Conservation (phyloP, 495 filamentous ascomycete species). For the Xylaria curta region DNA sequence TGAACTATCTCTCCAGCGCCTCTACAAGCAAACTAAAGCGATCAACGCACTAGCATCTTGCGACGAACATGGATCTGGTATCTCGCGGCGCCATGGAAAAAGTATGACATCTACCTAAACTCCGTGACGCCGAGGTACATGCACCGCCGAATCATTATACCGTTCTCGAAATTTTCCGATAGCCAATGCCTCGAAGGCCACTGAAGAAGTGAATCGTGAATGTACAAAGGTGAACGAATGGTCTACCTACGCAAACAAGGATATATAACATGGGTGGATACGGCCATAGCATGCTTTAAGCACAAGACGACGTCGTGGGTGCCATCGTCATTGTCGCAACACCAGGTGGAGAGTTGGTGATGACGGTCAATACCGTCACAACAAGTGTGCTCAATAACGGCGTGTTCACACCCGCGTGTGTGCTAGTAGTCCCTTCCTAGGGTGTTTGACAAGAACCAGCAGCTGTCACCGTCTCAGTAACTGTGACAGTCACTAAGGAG, state of each 20-base stretch:
- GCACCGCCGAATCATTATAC: slow-evolving; percentile 6
- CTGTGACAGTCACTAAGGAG: slow-evolving; percentile 31
- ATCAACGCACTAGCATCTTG: slow-evolving; percentile 6
- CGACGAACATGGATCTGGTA: background rate
- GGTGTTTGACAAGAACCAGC: slow-evolving; percentile 33
- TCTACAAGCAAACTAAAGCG: slow-evolving; percentile 14
- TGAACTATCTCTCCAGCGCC: background rate
- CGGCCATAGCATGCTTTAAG: background rate
- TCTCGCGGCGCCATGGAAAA: background rate
- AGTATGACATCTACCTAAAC: slow-evolving; percentile 13
- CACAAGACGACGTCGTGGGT: slow-evolving; percentile 6
- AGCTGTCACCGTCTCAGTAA: slow-evolving; percentile 38
- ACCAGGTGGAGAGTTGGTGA: background rate
- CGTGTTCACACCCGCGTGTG: slow-evolving; percentile 14
- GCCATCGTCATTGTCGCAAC: background rate
- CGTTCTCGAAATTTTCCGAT: slow-evolving; percentile 1
- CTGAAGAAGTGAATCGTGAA: slow-evolving; percentile 22
- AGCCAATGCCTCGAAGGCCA: slow-evolving; percentile 27
- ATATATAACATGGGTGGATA: slow-evolving; percentile 14
- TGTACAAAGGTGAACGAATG: background rate
- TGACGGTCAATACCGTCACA: slow-evolving; percentile 17
- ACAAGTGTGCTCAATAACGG: slow-evolving; percentile 29
- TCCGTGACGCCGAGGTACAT: slow-evolving; percentile 4
- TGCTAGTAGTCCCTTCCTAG: slow-evolving; percentile 30
- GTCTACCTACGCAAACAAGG: background rate